These are phyloP conservation scores for Xanthoconium separans DNA, from an alignment of 1,284 basidiomycete species.

Conservation along the genomic window DNA sequence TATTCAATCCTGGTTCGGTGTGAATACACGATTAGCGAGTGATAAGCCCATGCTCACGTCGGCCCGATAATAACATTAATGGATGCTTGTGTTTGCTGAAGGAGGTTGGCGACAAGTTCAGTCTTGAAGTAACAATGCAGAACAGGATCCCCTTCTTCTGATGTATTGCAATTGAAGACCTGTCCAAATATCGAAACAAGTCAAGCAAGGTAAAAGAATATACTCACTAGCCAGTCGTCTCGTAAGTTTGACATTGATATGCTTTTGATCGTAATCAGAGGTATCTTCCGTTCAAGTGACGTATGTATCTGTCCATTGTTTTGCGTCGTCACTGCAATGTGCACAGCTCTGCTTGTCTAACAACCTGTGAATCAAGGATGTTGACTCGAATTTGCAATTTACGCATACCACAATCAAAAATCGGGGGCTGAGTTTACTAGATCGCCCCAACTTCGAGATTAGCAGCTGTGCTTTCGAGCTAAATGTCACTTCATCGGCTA, in stretches of 20 bases:
- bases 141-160: slow-evolving; percentile 95
- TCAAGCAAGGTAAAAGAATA: neutral
- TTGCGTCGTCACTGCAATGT: slow-evolving; percentile 74
- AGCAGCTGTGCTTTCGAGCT: slow-evolving; percentile 85
- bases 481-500: slow-evolving; percentile 80
- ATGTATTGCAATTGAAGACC: slow-evolving; percentile 72
- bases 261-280: slow-evolving; percentile 82
- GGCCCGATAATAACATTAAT: slow-evolving; percentile 76
- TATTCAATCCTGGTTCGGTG: slow-evolving; percentile 69
- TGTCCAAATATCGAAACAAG: slow-evolving; percentile 5
- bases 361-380: slow-evolving; percentile 2
- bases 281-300: slow-evolving; percentile 85
- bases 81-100: slow-evolving; percentile 79
- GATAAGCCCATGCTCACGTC: slow-evolving; percentile 49
- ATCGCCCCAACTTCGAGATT: slow-evolving; percentile 84
- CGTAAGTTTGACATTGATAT: slow-evolving; percentile 86
- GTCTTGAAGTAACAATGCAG: slow-evolving; percentile 96
- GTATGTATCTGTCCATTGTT: slow-evolving; percentile 65
- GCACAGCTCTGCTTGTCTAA: slow-evolving; percentile 87
- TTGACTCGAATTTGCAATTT: slow-evolving; percentile 13
- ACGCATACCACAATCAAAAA: slow-evolving; percentile 82
- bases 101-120: slow-evolving; percentile 82
- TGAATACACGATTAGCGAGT: slow-evolving; percentile 9
- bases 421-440: slow-evolving; percentile 91
- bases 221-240: slow-evolving; percentile 91